Conservation (phyloP, 176 grass and related monocot species). For the Coix lacrymajobi region DNA sequence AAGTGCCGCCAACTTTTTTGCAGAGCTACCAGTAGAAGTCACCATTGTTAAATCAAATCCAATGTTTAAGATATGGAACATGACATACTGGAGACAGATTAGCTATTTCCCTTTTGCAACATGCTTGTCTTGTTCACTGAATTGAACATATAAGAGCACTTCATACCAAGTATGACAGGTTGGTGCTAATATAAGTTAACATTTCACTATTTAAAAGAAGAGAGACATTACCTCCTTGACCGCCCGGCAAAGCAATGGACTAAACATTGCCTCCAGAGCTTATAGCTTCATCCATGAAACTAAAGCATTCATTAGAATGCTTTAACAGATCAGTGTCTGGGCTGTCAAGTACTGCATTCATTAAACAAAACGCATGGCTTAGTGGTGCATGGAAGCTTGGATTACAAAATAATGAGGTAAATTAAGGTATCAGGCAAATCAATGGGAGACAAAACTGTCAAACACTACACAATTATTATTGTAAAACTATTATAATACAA, state of each 20-base stretch:
- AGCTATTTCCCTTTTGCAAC: neutral
- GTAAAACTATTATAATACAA: neutral
- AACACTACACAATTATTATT: neutral
- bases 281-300: constrained; percentile 79
- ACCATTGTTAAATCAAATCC: neutral
- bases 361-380: constrained; percentile 19
- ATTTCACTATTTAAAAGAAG: neutral
- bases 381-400: constrained; percentile 15
- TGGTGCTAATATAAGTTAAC: neutral
- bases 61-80: neutral
- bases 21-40: neutral
- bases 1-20: neutral
- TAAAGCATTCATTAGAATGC: constrained; percentile 74
- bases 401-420: constrained; percentile 4
- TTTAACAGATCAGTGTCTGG: constrained; percentile 49
- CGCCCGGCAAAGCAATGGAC: constrained; percentile 94
- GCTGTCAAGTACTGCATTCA: constrained; percentile 67
- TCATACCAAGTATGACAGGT: neutral
- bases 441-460: neutral
- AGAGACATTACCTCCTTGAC: constrained; percentile 71
- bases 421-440: neutral
- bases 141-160: neutral
- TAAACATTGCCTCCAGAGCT: constrained; percentile 55
- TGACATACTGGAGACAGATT: neutral
- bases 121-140: neutral